Conservation (phyloP, 73 alveolate genomes). For the Tetrahymena elliotti region DNA sequence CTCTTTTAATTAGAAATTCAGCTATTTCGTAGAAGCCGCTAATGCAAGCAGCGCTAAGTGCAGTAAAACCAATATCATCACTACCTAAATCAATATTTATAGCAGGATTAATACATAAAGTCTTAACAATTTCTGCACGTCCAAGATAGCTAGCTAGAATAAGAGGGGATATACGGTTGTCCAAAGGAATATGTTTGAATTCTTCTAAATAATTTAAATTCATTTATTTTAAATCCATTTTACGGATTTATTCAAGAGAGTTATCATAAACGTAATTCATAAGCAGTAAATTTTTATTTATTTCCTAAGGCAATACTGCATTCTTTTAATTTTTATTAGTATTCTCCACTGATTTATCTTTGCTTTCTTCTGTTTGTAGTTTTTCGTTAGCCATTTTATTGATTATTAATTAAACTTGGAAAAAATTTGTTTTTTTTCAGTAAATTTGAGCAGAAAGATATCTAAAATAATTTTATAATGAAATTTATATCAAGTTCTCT, state of each 20-base stretch:
- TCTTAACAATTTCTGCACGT: slow-evolving; percentile 11
- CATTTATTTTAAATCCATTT: neutral
- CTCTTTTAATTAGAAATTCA: slow-evolving; percentile 22
- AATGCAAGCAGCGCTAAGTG: slow-evolving; percentile 28
- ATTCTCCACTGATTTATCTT: neutral
- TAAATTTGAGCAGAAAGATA: too few relatives aligned
- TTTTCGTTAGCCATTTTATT: neutral
- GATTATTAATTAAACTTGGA: neutral
- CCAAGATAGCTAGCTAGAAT: slow-evolving; percentile 29
- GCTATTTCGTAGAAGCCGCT: slow-evolving; percentile 41
- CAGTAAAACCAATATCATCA: slow-evolving; percentile 15
- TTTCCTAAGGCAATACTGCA: neutral
- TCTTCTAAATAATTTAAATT: slow-evolving; percentile 39
- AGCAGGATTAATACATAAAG: neutral
- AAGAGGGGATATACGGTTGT: slow-evolving; percentile 20
- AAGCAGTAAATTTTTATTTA: neutral
- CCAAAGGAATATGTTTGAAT: slow-evolving; percentile 23
- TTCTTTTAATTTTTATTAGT: neutral
- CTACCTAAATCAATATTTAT: slow-evolving; percentile 22
- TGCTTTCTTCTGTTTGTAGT: neutral
- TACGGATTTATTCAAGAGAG: neutral
- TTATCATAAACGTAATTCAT: neutral
- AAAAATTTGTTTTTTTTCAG: neutral
- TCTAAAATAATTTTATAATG: neutral
- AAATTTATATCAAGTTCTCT: neutral